These are phyloP conservation scores for Trichoderma atrobrunneum DNA, from an alignment of 2,329 filamentous ascomycete genomes.

Conservation along the genomic window DNA sequence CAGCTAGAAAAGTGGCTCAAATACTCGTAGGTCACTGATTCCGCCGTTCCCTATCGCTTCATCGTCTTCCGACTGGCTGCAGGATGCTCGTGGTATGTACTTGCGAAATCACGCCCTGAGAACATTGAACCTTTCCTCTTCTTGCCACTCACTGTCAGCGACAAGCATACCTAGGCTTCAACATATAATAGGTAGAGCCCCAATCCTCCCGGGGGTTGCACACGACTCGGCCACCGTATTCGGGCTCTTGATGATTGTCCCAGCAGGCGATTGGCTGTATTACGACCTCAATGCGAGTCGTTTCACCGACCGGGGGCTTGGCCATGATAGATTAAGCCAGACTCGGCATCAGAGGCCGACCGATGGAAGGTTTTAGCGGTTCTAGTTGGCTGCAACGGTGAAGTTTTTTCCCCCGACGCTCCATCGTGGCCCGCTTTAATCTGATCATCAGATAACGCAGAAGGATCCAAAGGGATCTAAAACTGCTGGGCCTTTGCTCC, in stretches of 20 bases:
- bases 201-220: neutral
- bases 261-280: slow-evolving; percentile 1
- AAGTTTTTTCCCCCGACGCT: neutral
- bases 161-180: neutral
- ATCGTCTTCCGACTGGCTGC: neutral
- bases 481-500: neutral
- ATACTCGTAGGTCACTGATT: neutral
- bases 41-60: neutral
- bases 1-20: neutral
- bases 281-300: neutral
- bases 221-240: neutral
- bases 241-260: neutral
- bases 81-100: neutral
- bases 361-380: neutral
- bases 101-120: neutral
- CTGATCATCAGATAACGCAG: slow-evolving; percentile 13
- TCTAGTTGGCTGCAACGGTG: neutral
- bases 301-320: neutral
- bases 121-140: neutral
- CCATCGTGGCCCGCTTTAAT: slow-evolving; percentile 5
- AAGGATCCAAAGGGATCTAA: neutral
- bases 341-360: neutral
- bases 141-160: neutral
- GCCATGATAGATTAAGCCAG: neutral
- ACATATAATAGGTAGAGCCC: neutral